phyloP scores from a whole-genome alignment of 2,329 filamentous ascomycete species.

The Colletotrichum plurivorum region DNA sequence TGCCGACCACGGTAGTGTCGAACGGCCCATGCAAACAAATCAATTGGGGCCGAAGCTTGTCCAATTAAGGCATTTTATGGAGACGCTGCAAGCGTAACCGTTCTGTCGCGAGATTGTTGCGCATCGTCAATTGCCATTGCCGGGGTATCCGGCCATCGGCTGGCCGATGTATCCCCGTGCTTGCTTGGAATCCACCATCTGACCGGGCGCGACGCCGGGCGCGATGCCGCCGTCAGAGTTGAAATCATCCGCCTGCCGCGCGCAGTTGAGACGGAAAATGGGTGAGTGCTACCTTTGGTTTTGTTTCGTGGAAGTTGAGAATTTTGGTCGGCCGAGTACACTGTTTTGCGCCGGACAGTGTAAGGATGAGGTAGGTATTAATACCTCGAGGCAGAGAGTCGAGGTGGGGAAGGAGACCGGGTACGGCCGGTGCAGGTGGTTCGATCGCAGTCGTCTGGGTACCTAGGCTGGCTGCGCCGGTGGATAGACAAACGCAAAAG shows the following conservation, averaged over 20 bases:
- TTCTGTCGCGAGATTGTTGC: constrained; percentile 4
- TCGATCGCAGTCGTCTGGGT: constrained; percentile 18
- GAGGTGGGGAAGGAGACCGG: constrained; percentile 23
- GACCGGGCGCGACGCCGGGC: not conserved
- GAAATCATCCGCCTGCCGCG: not conserved
- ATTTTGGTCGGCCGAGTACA: no score
- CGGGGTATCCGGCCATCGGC: constrained; percentile 34
- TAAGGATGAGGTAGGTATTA: no score
- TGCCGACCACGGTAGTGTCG: constrained; percentile 1
- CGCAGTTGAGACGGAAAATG: no score
- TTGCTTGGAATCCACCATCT: not conserved
- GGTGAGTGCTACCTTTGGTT: constrained; percentile 19
- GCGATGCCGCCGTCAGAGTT: not conserved
- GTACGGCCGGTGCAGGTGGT: not conserved
- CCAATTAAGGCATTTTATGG: constrained; percentile 38
- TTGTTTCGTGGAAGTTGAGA: no score
- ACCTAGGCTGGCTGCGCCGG: not conserved
- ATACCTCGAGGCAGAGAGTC: no score
- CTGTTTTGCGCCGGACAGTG: no score
- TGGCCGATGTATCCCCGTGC: constrained; percentile 10
- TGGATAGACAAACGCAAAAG: no score
- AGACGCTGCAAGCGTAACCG: constrained; percentile 7
- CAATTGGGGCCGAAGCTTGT: constrained; percentile 18
- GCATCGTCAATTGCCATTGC: constrained; percentile 36
- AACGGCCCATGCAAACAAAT: not conserved